Evolutionary conservation across 1,139 yeast species (phyloP).

Genomic region (Yamadazyma membranifaciens): DNA sequence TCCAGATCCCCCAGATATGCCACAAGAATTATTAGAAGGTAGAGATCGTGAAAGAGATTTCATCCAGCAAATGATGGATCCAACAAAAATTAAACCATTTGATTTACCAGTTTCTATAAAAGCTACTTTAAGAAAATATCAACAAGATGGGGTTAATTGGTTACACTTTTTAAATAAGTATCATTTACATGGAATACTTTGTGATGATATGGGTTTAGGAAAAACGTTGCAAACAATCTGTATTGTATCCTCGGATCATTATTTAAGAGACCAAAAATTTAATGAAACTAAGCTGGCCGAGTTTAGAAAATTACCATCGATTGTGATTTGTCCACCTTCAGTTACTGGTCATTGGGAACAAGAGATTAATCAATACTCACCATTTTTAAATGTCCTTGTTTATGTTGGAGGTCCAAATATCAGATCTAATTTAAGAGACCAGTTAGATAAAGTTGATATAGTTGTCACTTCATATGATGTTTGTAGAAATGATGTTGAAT

Average conservation of each 20-base stretch:
- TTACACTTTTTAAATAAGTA: slow-evolving; percentile 91
- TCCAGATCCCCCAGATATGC: slow-evolving; percentile 93
- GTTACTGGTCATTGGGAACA: slow-evolving; percentile 99
- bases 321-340: slow-evolving; percentile 94
- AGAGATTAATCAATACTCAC: slow-evolving; percentile 87
- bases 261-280: slow-evolving; percentile 72
- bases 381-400: slow-evolving; percentile 76
- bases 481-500: slow-evolving; percentile 83
- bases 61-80: slow-evolving; percentile 97
- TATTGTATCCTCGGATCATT: slow-evolving; percentile 94
- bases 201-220: slow-evolving; percentile 99
- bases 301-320: slow-evolving; percentile 72
- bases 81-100: slow-evolving; percentile 86
- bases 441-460: slow-evolving; percentile 65
- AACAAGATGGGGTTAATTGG: slow-evolving; percentile 99
- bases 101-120: slow-evolving; percentile 87
- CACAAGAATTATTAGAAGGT: slow-evolving; percentile 77
- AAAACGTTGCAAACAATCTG: slow-evolving; percentile 96
- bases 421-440: slow-evolving; percentile 55
- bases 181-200: slow-evolving; percentile 91
- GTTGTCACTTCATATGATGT: slow-evolving; percentile 96
- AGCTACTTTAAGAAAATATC: slow-evolving; percentile 91
- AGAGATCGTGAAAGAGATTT: slow-evolving; percentile 94
- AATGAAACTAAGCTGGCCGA: slow-evolving; percentile 63
- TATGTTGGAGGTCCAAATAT: slow-evolving; percentile 92